phyloP scores from a whole-genome alignment of 2,329 filamentous ascomycete genomes.

The Proliferodiscus dingleyae region DNA sequence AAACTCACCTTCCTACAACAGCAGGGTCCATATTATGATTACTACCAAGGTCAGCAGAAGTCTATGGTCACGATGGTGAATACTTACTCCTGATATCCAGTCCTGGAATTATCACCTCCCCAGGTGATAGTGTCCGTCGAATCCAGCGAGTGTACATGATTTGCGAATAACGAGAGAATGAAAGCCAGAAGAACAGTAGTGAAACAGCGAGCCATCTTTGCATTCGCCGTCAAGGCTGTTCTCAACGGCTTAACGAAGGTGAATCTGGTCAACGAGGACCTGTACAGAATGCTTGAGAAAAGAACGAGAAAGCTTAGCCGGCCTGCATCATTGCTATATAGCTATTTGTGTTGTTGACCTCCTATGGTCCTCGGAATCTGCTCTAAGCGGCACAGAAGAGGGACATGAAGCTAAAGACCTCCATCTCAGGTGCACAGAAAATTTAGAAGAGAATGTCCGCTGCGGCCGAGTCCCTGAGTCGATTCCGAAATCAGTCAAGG shows the following conservation, averaged over 20 bases:
- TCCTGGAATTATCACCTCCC: constrained; percentile 51
- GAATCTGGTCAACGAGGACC: neutral
- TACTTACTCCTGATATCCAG: constrained; percentile 49
- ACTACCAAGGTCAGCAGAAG: constrained; percentile 15
- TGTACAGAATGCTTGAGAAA: neutral
- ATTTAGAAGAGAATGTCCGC: no score
- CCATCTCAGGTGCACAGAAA: no score
- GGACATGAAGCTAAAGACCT: no score
- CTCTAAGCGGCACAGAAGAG: no score
- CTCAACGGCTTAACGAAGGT: constrained; percentile 2
- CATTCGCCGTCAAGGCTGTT: constrained; percentile 1
- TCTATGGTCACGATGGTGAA: constrained; percentile 1
- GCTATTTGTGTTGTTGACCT: no score
- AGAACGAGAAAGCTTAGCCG: no score
- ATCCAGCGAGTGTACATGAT: constrained; percentile 20
- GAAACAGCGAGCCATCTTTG: constrained; percentile 5
- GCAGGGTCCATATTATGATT: constrained; percentile 62
- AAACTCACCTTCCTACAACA: no score
- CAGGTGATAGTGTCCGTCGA: constrained; percentile 46
- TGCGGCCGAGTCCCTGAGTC: no score
- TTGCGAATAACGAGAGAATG: constrained; percentile 18
- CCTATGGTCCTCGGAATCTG: no score
- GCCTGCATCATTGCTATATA: no score
- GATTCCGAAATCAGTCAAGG: no score
- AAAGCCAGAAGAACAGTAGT: constrained; percentile 19